Evolutionary conservation across 257 asterid species (phyloP).

Genomic region (Plectranthus barbatus): DNA sequence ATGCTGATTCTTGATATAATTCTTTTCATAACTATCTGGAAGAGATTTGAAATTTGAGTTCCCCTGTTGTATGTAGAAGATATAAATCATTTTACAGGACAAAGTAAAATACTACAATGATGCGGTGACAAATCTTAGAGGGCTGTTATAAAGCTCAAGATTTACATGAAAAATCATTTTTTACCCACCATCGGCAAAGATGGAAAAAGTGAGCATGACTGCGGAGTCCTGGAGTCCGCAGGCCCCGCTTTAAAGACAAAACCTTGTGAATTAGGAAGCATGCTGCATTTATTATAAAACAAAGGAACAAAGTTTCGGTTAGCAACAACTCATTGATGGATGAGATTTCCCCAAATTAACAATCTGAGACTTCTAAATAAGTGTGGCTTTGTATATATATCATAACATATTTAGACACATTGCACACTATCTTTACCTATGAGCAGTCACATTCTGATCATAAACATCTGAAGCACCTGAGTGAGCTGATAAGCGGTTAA

Average conservation of each 20-base stretch:
- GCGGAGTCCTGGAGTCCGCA: constrained; percentile 28
- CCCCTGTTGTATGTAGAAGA: constrained; percentile 45
- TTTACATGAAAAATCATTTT: not conserved
- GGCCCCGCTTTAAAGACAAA: constrained; percentile 28
- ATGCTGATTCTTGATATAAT: constrained; percentile 23
- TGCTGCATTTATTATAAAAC: constrained; percentile 21
- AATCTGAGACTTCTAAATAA: not conserved
- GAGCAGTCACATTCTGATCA: constrained; percentile 19
- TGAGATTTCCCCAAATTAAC: constrained; percentile 10
- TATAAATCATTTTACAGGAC: not conserved
- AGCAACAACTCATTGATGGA: constrained; percentile 14
- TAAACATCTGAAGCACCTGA: constrained; percentile 22
- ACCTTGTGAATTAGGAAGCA: constrained; percentile 26
- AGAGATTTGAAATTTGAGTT: constrained; percentile 24
- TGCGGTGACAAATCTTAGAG: not conserved
- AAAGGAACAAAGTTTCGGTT: constrained; percentile 20
- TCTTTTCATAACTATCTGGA: constrained; percentile 18
- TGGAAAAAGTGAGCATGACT: constrained; percentile 28
- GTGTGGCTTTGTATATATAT: not conserved
- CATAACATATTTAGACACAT: not conserved
- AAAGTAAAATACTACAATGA: not conserved
- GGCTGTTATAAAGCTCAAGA: constrained; percentile 4
- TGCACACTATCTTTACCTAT: constrained; percentile 24
- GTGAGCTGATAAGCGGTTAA: constrained; percentile 14
- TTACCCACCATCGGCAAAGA: constrained; percentile 35